Percentiles rank a stretch among this genome's conserved stretches.
These are phyloP conservation scores for Blastobotrys persicus DNA, from an alignment of 1,139 yeast genomes.

Conservation along the genomic window DNA sequence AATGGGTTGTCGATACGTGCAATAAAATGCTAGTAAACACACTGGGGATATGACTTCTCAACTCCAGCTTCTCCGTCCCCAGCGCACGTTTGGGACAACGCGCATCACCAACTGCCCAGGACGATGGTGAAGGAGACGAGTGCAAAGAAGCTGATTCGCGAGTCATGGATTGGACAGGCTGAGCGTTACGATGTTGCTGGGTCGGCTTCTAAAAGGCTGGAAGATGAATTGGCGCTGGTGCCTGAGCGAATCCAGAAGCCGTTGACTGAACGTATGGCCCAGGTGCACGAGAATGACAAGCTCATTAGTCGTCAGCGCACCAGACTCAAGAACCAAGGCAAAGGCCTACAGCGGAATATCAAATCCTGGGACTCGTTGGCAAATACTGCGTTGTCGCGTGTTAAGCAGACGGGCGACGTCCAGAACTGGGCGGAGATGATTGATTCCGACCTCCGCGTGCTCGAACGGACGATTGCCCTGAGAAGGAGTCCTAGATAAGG, in stretches of 20 bases:
- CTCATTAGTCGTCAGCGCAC: slow-evolving; percentile 28
- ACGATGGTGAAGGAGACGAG: slow-evolving; percentile 26
- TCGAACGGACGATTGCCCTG: slow-evolving; percentile 40
- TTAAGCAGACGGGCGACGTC: slow-evolving; percentile 39
- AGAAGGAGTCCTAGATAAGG: too few species aligned
- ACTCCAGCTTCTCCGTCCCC: too few species aligned
- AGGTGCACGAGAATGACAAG: slow-evolving; percentile 28
- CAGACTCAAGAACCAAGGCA: slow-evolving; percentile 22
- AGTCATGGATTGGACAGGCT: slow-evolving; percentile 35
- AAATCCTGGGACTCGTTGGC: slow-evolving; percentile 25
- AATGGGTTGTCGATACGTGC: too few species aligned
- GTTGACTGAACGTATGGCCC: slow-evolving; percentile 27
- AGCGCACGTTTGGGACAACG: slow-evolving; percentile 5
- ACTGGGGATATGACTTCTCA: too few species aligned
- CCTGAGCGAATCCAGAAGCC: slow-evolving; percentile 30
- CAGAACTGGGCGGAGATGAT: slow-evolving; percentile 49
- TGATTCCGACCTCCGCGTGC: slow-evolving; percentile 49
- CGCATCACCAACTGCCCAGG: too few species aligned
- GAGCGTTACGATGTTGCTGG: slow-evolving; percentile 30
- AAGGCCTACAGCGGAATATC: slow-evolving; percentile 21
- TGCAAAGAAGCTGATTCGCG: slow-evolving; percentile 31
- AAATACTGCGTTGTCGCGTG: slow-evolving; percentile 22
- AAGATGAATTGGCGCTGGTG: slow-evolving; percentile 20
- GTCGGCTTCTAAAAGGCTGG: slow-evolving; percentile 21
- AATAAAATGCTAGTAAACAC: too few species aligned